Percentiles rank a stretch among this genome's conserved stretches.
These are phyloP conservation scores for Amanita subjunquillea DNA, from an alignment of 768 basidiomycete genomes.

Conservation along the genomic window DNA sequence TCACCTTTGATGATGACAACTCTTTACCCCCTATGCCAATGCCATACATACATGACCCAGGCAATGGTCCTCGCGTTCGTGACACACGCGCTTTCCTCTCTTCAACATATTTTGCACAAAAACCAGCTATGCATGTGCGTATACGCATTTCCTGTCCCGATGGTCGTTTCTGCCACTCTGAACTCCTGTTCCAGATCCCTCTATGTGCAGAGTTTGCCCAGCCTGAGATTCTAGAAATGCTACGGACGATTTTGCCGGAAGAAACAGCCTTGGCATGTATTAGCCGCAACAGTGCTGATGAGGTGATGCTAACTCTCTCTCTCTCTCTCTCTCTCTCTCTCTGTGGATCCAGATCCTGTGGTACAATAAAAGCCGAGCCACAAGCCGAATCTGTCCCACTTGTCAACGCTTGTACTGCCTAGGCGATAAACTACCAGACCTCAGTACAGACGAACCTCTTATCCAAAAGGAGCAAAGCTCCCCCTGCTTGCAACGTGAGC, in stretches of 20 bases:
- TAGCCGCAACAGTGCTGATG: neutral
- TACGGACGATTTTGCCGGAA: conserved; percentile 56
- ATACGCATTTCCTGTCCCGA: neutral
- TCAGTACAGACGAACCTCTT: conserved; percentile 13
- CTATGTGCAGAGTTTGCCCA: conserved; percentile 73
- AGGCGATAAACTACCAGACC: conserved; percentile 53
- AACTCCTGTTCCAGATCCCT: conserved; percentile 29
- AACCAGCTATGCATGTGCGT: conserved; percentile 42
- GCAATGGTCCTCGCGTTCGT: conserved; percentile 69
- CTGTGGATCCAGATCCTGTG: conserved; percentile 48
- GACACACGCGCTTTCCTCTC: conserved; percentile 55
- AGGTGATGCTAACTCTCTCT: neutral
- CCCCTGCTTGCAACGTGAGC: conserved; percentile 44
- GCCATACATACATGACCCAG: conserved; percentile 69
- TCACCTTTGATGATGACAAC: conserved; percentile 6
- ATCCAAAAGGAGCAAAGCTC: conserved; percentile 7
- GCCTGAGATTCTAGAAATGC: conserved; percentile 66
- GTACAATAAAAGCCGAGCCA: conserved; percentile 76
- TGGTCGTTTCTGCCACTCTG: neutral
- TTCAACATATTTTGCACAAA: conserved; percentile 56
- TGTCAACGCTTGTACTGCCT: conserved; percentile 65
- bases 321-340: too few relatives aligned
- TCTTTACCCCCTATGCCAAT: conserved; percentile 32
- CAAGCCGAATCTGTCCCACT: conserved; percentile 66
- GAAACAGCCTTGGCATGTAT: conserved; percentile 58